phyloP scores from a whole-genome alignment of 2,329 filamentous ascomycete genomes.

The Epichloe hybrida region DNA sequence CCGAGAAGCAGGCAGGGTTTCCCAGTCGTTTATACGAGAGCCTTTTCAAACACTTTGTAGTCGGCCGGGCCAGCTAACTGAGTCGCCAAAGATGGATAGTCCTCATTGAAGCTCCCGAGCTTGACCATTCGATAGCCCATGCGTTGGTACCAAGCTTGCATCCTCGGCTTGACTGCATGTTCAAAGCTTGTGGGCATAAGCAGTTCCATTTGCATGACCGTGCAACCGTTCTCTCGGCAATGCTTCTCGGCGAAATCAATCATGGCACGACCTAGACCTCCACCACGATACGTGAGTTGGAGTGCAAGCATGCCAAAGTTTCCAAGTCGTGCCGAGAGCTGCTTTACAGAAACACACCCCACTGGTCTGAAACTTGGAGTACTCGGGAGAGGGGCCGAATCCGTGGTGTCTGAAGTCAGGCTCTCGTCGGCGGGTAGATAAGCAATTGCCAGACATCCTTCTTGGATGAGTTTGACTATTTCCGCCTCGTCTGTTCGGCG shows the following conservation, averaged over 20 bases:
- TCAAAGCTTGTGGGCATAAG: conserved; percentile 14
- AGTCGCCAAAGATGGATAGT: conserved; percentile 15
- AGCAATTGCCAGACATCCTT: conserved; percentile 13
- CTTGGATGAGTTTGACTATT: conserved; percentile 10
- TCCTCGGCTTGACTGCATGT: conserved; percentile 14
- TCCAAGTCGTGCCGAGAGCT: conserved; percentile 9
- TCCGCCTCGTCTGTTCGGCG: conserved; percentile 12
- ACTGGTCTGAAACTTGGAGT: conserved; percentile 4
- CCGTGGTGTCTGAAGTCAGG: not conserved
- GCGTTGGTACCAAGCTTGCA: conserved; percentile 16
- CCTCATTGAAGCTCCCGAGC: conserved; percentile 13
- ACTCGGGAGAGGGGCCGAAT: not conserved
- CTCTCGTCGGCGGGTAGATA: conserved; percentile 3
- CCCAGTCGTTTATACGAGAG: not conserved
- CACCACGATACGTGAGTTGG: conserved; percentile 10
- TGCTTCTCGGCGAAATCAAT: conserved; percentile 16
- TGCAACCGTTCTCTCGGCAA: conserved; percentile 14
- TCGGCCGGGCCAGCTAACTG: conserved; percentile 15
- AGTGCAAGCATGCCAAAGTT: conserved; percentile 18
- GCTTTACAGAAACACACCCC: conserved; percentile 17
- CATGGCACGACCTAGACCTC: conserved; percentile 13
- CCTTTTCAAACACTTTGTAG: conserved; percentile 18
- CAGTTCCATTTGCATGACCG: conserved; percentile 16
- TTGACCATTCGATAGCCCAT: conserved; percentile 16
- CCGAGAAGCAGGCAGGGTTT: no score